Evolutionary conservation across 2,329 filamentous ascomycete species (phyloP).

Genomic region (Ophiostoma populinum): DNA sequence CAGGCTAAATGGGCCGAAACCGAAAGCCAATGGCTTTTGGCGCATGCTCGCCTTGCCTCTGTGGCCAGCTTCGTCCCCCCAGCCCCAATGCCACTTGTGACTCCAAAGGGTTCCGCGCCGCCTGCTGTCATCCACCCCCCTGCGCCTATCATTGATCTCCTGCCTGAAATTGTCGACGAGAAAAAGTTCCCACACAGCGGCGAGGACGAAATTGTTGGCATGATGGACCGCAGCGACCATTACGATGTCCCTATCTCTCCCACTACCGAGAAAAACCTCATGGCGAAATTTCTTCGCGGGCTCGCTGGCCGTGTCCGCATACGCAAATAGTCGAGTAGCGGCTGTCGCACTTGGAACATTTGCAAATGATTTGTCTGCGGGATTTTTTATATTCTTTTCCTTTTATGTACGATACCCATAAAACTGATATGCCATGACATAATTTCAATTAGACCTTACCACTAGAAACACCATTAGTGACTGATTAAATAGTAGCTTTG

Average conservation of each 20-base stretch:
- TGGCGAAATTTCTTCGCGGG: constrained; percentile 28
- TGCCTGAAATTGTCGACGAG: constrained; percentile 53
- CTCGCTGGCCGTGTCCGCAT: constrained; percentile 19
- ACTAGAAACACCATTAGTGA: too few relatives aligned
- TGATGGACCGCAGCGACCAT: constrained; percentile 49
- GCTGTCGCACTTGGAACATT: too few relatives aligned
- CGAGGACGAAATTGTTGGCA: constrained; percentile 84
- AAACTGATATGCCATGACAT: too few relatives aligned
- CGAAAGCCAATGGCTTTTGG: constrained; percentile 52
- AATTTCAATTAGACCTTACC: too few relatives aligned
- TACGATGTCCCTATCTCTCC: neutral
- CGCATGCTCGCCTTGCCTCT: constrained; percentile 23
- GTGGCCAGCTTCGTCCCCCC: constrained; percentile 9
- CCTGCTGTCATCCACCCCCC: constrained; percentile 48
- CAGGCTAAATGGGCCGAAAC: constrained; percentile 78
- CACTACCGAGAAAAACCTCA: constrained; percentile 2
- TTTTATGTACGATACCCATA: too few relatives aligned
- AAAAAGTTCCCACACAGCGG: constrained; percentile 80
- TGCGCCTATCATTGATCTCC: too few relatives aligned
- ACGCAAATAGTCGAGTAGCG: constrained; percentile 2
- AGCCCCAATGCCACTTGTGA: too few relatives aligned
- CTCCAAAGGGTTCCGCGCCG: too few relatives aligned
- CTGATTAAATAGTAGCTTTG: too few relatives aligned
- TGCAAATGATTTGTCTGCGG: too few relatives aligned
- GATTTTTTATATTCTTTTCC: too few relatives aligned